Conservation (phyloP, 495 filamentous ascomycete genomes). For the Podospora tetraspora region DNA sequence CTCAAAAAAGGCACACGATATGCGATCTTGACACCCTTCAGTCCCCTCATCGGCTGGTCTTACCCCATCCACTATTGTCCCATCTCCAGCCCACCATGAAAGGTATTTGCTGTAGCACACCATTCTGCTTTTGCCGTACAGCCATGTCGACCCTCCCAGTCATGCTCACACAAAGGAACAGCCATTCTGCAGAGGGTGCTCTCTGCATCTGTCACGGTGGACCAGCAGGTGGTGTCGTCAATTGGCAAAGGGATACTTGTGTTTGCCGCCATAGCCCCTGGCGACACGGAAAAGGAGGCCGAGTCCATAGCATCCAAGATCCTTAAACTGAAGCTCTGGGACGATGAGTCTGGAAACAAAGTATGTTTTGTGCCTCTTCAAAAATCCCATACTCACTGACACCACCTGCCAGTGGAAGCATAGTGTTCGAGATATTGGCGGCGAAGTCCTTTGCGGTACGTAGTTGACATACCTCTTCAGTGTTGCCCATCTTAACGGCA, state of each 20-base stretch:
- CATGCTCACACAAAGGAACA: constrained; percentile 32
- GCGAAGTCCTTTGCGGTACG: constrained; percentile 87
- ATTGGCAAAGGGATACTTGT: constrained; percentile 89
- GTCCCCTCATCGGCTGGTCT: background rate
- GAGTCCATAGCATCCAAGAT: constrained; percentile 79
- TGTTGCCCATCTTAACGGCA: background rate
- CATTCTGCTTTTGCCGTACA: background rate
- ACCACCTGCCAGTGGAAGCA: constrained; percentile 66
- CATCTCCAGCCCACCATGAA: constrained; percentile 16
- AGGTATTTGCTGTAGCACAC: constrained; percentile 14
- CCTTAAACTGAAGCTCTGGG: constrained; percentile 84
- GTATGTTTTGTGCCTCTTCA: constrained; percentile 32
- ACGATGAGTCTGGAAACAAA: constrained; percentile 63
- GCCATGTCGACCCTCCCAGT: background rate
- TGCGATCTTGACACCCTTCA: background rate
- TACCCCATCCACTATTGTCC: background rate
- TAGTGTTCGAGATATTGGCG: constrained; percentile 77
- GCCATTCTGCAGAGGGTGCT: constrained; percentile 92
- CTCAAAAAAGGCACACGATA: background rate
- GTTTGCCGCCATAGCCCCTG: constrained; percentile 82
- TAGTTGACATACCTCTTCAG: background rate
- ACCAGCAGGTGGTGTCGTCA: constrained; percentile 77
- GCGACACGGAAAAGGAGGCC: constrained; percentile 84
- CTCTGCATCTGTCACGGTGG: constrained; percentile 97
- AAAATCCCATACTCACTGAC: constrained; percentile 1